These are phyloP conservation scores for Jacaranda mimosifolia DNA, from an alignment of 257 asterid species.

Conservation along the genomic window DNA sequence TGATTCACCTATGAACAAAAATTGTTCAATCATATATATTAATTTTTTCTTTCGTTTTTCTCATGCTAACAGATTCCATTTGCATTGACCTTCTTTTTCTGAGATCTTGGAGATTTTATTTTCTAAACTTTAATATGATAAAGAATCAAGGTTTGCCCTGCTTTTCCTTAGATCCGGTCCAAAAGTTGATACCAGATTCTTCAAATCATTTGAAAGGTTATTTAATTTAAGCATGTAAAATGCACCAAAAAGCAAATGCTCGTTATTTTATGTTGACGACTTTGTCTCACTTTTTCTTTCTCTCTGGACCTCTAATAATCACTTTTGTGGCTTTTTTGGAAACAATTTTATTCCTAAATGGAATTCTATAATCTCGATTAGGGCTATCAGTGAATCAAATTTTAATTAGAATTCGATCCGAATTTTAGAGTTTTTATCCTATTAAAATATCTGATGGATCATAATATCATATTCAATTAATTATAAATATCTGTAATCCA, in stretches of 20 bases:
- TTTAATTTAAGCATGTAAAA: background rate
- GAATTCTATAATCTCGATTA: background rate
- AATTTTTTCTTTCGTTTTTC: too few relatives aligned
- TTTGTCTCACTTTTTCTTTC: background rate
- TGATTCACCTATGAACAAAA: too few relatives aligned
- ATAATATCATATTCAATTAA: too few relatives aligned
- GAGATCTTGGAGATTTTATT: background rate
- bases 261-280: background rate
- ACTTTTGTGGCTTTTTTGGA: background rate
- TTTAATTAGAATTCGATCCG: too few relatives aligned
- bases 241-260: background rate
- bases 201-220: background rate
- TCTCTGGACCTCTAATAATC: background rate
- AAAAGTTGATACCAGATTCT: slow-evolving; percentile 22
- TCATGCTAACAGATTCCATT: background rate
- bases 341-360: background rate
- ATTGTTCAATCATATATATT: too few relatives aligned
- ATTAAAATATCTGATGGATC: too few relatives aligned
- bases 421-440: too few relatives aligned
- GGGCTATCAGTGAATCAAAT: too few relatives aligned
- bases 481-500: too few relatives aligned
- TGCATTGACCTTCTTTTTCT: background rate
- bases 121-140: background rate
- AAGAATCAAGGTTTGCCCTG: background rate
- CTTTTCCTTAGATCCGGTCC: slow-evolving; percentile 25